These are phyloP conservation scores for Emmonsiellopsis sp. DNA, from an alignment of 2,329 filamentous ascomycete genomes.

Conservation along the genomic window DNA sequence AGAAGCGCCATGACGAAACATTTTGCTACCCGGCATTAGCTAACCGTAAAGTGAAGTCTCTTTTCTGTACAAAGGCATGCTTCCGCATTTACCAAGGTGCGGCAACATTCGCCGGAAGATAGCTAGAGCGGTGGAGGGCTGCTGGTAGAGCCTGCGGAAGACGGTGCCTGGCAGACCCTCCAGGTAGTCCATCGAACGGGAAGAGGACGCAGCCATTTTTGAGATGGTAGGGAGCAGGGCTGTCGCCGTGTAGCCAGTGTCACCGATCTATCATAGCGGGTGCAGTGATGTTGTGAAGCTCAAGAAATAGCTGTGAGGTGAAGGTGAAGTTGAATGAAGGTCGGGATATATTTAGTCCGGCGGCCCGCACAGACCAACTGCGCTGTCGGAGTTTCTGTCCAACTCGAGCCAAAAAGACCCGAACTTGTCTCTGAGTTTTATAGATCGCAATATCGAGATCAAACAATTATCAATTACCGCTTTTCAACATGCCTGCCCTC, in stretches of 20 bases:
- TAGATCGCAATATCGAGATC: too few species aligned
- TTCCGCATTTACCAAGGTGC: constrained; percentile 56
- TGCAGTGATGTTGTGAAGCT: not conserved
- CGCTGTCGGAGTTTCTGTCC: not conserved
- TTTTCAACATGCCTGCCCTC: constrained; percentile 41
- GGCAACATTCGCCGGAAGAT: constrained; percentile 97
- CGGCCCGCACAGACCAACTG: not conserved
- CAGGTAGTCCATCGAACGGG: constrained; percentile 74
- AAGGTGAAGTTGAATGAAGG: too few species aligned
- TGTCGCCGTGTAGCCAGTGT: constrained; percentile 7
- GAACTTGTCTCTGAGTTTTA: too few species aligned
- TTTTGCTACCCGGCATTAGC: constrained; percentile 55
- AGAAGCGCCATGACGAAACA: constrained; percentile 91
- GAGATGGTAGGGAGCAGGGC: not conserved
- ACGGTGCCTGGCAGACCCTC: constrained; percentile 84
- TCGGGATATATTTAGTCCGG: not conserved
- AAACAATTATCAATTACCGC: not conserved
- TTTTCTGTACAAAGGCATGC: not conserved
- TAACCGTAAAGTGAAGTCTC: constrained; percentile 1
- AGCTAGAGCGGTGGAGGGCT: constrained; percentile 88
- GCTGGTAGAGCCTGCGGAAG: constrained; percentile 85
- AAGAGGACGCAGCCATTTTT: constrained; percentile 48
- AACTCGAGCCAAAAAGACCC: too few species aligned
- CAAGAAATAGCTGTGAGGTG: not conserved
- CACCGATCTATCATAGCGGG: constrained; percentile 11